A percentile compares a stretch with the other conserved stretches of the same genome.
These are phyloP conservation scores for Didymella sp. DNA, from an alignment of 2,329 filamentous ascomycete species.

Conservation along the genomic window DNA sequence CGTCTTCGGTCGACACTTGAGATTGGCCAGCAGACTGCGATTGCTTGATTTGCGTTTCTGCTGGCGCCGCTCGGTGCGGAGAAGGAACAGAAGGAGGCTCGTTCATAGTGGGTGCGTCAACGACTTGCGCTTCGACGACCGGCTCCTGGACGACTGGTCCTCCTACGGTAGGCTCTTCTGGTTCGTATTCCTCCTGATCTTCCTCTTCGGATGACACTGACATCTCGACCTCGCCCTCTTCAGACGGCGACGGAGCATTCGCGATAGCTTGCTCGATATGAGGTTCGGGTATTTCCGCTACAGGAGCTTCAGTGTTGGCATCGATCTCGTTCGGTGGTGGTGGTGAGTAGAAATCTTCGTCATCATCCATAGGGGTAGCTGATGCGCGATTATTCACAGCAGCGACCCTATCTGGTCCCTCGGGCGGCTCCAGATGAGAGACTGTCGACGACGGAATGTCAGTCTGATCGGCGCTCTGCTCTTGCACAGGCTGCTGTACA, in stretches of 20 bases:
- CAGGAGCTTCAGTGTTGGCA: not conserved
- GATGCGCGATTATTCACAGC: constrained; percentile 15
- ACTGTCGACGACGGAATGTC: not conserved
- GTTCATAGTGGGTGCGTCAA: not conserved
- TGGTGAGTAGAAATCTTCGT: constrained; percentile 48
- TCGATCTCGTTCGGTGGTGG: constrained; percentile 24
- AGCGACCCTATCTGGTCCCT: not conserved
- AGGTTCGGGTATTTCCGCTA: constrained; percentile 8
- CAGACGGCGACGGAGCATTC: constrained; percentile 30
- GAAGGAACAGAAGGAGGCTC: constrained; percentile 2
- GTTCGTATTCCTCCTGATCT: constrained; percentile 45
- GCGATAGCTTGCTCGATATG: not conserved
- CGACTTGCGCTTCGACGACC: not conserved
- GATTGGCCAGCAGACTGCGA: constrained; percentile 21
- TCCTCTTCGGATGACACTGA: constrained; percentile 40
- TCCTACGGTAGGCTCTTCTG: constrained; percentile 30
- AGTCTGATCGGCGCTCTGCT: not conserved
- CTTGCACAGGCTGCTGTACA: not conserved
- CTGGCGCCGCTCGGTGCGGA: constrained; percentile 10
- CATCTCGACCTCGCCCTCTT: constrained; percentile 47
- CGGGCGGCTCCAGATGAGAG: not conserved
- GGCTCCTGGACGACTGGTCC: not conserved
- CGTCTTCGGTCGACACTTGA: constrained; percentile 34
- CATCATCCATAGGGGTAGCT: constrained; percentile 38
- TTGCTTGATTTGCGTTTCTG: constrained; percentile 8